Evolutionary conservation across 78 protist genomes (phyloP).

Genomic region (Dictyostelium discoideum): DNA sequence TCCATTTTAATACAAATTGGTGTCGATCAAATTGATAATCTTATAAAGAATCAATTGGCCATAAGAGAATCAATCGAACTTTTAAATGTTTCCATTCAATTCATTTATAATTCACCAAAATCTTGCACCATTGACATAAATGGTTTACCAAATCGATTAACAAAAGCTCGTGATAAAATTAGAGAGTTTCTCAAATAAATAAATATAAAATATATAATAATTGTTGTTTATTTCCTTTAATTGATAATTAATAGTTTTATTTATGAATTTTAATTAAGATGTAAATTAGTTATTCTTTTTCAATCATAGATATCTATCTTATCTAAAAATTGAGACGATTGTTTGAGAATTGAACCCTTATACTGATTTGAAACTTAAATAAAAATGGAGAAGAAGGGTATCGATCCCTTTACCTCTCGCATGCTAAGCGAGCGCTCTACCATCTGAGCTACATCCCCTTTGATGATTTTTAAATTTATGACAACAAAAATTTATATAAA

Average conservation of each 20-base stretch:
- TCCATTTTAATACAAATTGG: neutral
- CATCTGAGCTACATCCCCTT: constrained; percentile 90
- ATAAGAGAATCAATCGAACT: neutral
- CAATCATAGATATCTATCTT: too few relatives aligned
- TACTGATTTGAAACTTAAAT: too few relatives aligned
- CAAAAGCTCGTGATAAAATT: neutral
- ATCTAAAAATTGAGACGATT: too few relatives aligned
- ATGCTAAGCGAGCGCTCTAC: constrained; percentile 98
- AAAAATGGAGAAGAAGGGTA: constrained; percentile 89
- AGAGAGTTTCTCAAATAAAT: neutral
- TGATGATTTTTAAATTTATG: neutral
- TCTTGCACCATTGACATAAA: neutral
- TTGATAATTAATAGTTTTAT: too few relatives aligned
- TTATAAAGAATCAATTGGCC: neutral
- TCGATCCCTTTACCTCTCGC: constrained; percentile 98
- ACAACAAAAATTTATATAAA: too few relatives aligned
- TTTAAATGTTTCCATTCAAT: neutral
- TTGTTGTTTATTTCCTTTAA: too few relatives aligned
- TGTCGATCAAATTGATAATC: neutral
- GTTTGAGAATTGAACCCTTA: too few relatives aligned
- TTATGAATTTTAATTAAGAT: too few relatives aligned
- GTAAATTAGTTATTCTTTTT: too few relatives aligned
- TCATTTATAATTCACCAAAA: neutral
- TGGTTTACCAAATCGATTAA: neutral
- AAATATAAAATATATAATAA: neutral